Base-by-base conservation (phyloP, 1,139 yeast genomes). In the Entelexis paramagnoliae region DNA sequence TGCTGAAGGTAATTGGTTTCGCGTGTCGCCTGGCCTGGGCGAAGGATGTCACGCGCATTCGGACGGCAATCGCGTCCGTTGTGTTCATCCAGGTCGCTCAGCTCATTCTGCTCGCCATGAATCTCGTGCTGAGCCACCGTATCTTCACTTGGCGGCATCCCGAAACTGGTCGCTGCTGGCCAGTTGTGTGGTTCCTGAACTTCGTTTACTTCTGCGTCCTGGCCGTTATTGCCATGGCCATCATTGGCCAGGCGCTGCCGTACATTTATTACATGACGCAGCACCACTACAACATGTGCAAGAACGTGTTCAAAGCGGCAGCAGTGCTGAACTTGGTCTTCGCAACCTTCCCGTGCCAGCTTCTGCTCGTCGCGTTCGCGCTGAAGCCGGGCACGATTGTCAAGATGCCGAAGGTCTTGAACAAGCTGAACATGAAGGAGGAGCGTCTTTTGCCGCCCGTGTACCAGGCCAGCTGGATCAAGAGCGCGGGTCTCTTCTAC, bases 101-200 rank as follows among this genome's bases (percentile, higher is more conserved):
- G 35, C 55, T 82, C 9, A 47, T 79, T 17, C 62, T 81, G 41
- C 77, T 79, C 22, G 74, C 82, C 0, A 70, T 78, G 58, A 80
- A 81, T 62, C 74, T 83, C 66, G 75, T 82, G 43, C 69, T 84
- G 55, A 88, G 88, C 5, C 91, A 83, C 65, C 74, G 94, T 59
- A 72, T 83, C 44, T 83, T 83, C 68, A 82, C 89, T 9, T 82
- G 91, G 87, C 72, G 85, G 63, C 93, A 84, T 63, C 93, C 94
- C 3, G 83, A 79, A 47, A 78, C 83, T 30, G 93, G 91, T 51
- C 73, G 80, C 22, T 66, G 77, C 45, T 68, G 65, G 51, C 61
- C 74, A 46, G 80, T 82, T 62, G 79, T 83, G 79, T 57, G 59
- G 16, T 54, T 71, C 41, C 80, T 83, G 83, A 63, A 74, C 45